These are phyloP conservation scores for Acacia acuminata DNA, from an alignment of 306 rosid genomes.

Conservation along the genomic window DNA sequence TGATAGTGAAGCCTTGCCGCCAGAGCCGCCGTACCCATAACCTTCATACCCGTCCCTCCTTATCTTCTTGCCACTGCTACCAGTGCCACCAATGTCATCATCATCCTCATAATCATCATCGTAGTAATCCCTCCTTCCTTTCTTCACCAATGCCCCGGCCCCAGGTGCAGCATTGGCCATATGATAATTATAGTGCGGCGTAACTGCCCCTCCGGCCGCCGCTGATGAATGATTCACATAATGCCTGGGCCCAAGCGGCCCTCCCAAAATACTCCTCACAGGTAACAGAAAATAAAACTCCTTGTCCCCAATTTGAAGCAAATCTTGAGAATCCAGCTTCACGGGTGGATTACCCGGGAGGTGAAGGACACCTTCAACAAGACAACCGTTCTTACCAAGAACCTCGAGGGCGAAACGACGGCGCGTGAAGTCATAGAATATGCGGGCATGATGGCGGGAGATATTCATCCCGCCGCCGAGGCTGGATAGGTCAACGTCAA, in stretches of 20 bases:
- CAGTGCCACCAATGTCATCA: constrained; percentile 56
- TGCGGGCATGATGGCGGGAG: constrained; percentile 97
- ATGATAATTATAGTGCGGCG: constrained; percentile 59
- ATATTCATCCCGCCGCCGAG: constrained; percentile 99
- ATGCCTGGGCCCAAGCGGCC: constrained; percentile 55
- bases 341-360: constrained; percentile 91
- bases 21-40: constrained; percentile 63
- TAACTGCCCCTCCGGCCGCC: constrained; percentile 15
- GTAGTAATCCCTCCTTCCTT: constrained; percentile 66
- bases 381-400: constrained; percentile 92
- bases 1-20: constrained; percentile 59
- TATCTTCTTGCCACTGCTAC: constrained; percentile 69
- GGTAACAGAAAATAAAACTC: constrained; percentile 91
- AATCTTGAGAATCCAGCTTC: constrained; percentile 93
- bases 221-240: constrained; percentile 40
- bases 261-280: constrained; percentile 73
- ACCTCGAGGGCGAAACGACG: constrained; percentile 98
- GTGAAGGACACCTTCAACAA: constrained; percentile 96
- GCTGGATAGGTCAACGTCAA: constrained; percentile 95
- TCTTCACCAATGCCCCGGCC: constrained; percentile 55
- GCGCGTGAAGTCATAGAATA: constrained; percentile 93
- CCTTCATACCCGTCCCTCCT: constrained; percentile 77
- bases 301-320: constrained; percentile 96
- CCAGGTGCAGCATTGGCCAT: constrained; percentile 37
- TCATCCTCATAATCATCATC: constrained; percentile 87